phyloP scores from a whole-genome alignment of 202 grass and related monocot genomes.

The Schoenoplectus tabernaemontani region DNA sequence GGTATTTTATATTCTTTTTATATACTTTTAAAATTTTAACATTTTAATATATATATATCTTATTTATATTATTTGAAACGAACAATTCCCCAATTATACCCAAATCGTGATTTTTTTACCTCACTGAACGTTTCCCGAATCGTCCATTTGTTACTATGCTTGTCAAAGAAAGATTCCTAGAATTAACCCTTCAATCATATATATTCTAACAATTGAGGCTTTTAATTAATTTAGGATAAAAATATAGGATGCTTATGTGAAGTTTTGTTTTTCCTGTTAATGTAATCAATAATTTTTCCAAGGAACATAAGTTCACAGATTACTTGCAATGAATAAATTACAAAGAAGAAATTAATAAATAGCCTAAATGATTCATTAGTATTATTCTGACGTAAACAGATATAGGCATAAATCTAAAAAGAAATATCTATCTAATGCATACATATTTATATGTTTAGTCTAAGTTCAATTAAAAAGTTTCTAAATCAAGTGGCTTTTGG shows the following conservation, averaged over 20 bases:
- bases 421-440: neutral
- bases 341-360: neutral
- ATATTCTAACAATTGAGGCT: neutral
- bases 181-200: neutral
- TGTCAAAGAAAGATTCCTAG: neutral
- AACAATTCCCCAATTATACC: too few species aligned
- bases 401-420: neutral
- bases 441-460: neutral
- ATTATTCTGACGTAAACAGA: neutral
- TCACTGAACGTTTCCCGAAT: too few species aligned
- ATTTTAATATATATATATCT: too few species aligned
- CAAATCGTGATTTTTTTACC: too few species aligned
- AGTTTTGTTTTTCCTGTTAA: neutral
- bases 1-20: too few species aligned
- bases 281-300: neutral
- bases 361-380: neutral
- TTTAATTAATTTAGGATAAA: neutral
- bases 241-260: neutral
- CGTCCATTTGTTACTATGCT: too few species aligned
- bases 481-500: neutral
- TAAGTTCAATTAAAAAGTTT: neutral
- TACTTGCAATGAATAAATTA: neutral
- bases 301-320: neutral
- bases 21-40: too few species aligned
- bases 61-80: too few species aligned